These are phyloP conservation scores for Cyclotella choctawhatcheeana DNA, from an alignment of 108 stramenopile genomes.

Conservation along the genomic window DNA sequence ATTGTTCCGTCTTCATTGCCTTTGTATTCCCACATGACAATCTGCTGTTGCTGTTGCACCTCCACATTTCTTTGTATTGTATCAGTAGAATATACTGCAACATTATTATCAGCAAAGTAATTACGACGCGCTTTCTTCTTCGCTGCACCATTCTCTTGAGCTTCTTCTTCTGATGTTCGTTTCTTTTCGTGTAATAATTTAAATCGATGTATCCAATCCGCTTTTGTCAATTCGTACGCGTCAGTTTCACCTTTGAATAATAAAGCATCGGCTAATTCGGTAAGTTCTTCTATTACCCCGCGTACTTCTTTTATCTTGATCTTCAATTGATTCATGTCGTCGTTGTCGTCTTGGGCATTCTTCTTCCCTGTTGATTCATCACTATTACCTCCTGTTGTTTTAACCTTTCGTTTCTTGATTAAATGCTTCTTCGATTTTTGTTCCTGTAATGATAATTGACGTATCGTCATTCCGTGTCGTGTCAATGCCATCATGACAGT, in stretches of 20 bases:
- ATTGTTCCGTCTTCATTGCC: slow-evolving; percentile 80
- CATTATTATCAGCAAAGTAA: slow-evolving; percentile 49
- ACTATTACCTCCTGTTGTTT: neutral
- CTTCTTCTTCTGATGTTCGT: slow-evolving; percentile 1
- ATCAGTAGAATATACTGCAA: neutral
- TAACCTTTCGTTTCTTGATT: slow-evolving; percentile 42
- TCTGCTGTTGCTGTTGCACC: neutral
- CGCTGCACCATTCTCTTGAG: neutral
- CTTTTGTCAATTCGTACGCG: slow-evolving; percentile 64
- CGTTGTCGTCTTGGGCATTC: slow-evolving; percentile 10
- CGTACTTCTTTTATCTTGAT: slow-evolving; percentile 37
- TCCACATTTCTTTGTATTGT: slow-evolving; percentile 19
- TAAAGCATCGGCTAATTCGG: slow-evolving; percentile 70
- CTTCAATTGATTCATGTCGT: slow-evolving; percentile 14
- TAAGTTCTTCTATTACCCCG: slow-evolving; percentile 60
- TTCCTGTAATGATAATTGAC: slow-evolving; percentile 29
- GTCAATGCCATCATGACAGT: slow-evolving; percentile 66
- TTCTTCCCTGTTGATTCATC: too few relatives aligned
- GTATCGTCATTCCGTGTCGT: slow-evolving; percentile 61
- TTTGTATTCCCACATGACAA: slow-evolving; percentile 77
- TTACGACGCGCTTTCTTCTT: slow-evolving; percentile 39
- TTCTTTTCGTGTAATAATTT: slow-evolving; percentile 27
- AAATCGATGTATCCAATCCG: slow-evolving; percentile 55
- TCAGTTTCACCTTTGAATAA: slow-evolving; percentile 74
- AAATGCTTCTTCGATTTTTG: slow-evolving; percentile 30